Base-by-base conservation (phyloP, 352 stramenopile species). In the Pythium scleroteichum region DNA sequence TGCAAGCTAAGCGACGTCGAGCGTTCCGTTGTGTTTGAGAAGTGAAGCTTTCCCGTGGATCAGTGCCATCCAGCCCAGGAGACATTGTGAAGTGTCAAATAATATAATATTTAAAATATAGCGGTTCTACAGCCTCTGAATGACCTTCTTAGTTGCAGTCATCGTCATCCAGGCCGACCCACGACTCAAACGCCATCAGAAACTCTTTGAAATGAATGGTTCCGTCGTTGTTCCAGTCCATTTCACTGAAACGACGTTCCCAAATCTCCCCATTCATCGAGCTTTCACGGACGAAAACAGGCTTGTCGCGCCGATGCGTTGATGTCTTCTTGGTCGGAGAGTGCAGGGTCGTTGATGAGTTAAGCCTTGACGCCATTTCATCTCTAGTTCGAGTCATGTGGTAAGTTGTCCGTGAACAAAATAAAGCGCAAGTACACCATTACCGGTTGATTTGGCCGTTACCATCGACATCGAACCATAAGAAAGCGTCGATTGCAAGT, bases 181-280 rank as follows among this genome's bases (percentile, higher is more conserved):
- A 96, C 8, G 82, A 92, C 49, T 90, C 82, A 53, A 95, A 95
- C 17, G 86, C 85, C 72, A 92, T 85, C 46, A 96, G 73, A 56
- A 96, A 96, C 62, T 96, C 88, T 53, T 92, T 94, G 62, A 94
- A 95, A 16, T 94, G 85, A 55, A 95, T 94, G 23, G 72, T 79
- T 19, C 87, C 88, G 61, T 95, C 85, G 40, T 90, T 66, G 49
- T 96, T 82, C 79, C 85, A 95, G 52, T 96, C 87, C 81, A 96
- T 94, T 62, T 96, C 86, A 53, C 78, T 81, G 42, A 91, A 96
- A 12, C 88, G 86, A 27, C 76, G 80, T 55, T 94, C 82, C 76
- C 77, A 91, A 32, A 94, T 92, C 20, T 75, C 78, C 23, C 78
- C 51, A 54, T 88, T 91, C 59, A 86, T 88, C 14, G 66, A 63